A percentile compares a stretch with the other conserved stretches of the same genome.
Conservation (phyloP, 2,329 filamentous ascomycete genomes). For the Ustulina deusta region DNA sequence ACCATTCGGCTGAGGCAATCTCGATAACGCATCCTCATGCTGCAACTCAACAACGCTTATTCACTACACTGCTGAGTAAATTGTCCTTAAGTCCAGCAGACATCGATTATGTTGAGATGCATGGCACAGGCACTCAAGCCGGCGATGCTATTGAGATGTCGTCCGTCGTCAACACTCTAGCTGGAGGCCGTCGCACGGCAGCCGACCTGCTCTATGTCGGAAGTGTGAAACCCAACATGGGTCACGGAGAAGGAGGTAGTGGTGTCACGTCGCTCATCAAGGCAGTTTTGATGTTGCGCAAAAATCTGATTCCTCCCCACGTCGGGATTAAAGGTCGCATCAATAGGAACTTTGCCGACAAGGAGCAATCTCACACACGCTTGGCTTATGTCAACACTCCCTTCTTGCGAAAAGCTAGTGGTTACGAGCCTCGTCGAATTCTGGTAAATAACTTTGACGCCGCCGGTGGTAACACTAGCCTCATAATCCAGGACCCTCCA, state of each 20-base stretch:
- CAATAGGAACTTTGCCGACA: slow-evolving; percentile 33
- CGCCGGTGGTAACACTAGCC: slow-evolving; percentile 41
- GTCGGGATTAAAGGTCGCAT: slow-evolving; percentile 36
- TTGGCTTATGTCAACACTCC: slow-evolving; percentile 52
- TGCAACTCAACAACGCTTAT: slow-evolving; percentile 69
- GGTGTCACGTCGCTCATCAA: slow-evolving; percentile 39
- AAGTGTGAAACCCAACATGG: slow-evolving; percentile 39
- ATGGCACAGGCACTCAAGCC: slow-evolving; percentile 77
- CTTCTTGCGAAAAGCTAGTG: slow-evolving; percentile 52
- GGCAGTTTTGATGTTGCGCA: slow-evolving; percentile 37
- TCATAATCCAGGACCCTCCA: slow-evolving; percentile 40
- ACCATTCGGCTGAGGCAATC: slow-evolving; percentile 76
- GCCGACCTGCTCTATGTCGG: slow-evolving; percentile 32
- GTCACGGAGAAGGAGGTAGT: slow-evolving; percentile 38
- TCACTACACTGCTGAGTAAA: slow-evolving; percentile 66
- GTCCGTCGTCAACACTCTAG: slow-evolving; percentile 68
- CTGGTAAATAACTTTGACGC: slow-evolving; percentile 44
- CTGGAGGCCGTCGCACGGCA: slow-evolving; percentile 1
- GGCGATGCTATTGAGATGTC: slow-evolving; percentile 75
- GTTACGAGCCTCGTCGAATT: slow-evolving; percentile 46
- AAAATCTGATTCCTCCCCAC: slow-evolving; percentile 38
- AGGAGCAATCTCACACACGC: slow-evolving; percentile 38
- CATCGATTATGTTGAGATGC: slow-evolving; percentile 75
- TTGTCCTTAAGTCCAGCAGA: slow-evolving; percentile 65
- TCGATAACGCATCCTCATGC: slow-evolving; percentile 79